A percentile compares a stretch with the other conserved stretches of the same genome.
Evolutionary conservation across 148 eudicot genomes (phyloP).

Genomic region (Heliamphora exappendiculata): DNA sequence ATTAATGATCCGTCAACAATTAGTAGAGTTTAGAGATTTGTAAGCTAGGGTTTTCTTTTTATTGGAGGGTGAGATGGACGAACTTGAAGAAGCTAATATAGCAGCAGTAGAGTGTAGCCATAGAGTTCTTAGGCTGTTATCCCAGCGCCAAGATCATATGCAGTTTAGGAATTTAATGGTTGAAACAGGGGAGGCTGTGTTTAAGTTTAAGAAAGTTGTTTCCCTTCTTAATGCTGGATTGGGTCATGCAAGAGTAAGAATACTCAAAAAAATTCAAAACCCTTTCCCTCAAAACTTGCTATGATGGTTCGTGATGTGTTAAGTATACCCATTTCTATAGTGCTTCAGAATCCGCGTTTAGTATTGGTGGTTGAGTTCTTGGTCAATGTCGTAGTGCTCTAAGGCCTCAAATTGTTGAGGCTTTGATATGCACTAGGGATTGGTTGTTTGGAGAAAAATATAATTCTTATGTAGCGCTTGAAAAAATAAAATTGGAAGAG

Average conservation of each 20-base stretch:
- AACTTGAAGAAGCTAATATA: slow-evolving; percentile 67
- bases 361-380: too few relatives aligned
- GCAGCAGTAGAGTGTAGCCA: slow-evolving; percentile 74
- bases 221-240: slow-evolving; percentile 50
- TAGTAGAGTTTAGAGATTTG: slow-evolving; percentile 8
- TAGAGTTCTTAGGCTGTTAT: slow-evolving; percentile 49
- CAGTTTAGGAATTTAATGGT: slow-evolving; percentile 34
- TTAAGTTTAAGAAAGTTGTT: slow-evolving; percentile 64
- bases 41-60: slow-evolving; percentile 5
- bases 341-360: too few relatives aligned
- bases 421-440: too few relatives aligned
- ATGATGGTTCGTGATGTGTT: too few relatives aligned
- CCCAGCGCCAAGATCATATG: slow-evolving; percentile 48
- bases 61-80: slow-evolving; percentile 59
- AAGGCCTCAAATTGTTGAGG: too few relatives aligned
- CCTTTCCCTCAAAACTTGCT: slow-evolving; percentile 40
- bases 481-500: too few relatives aligned
- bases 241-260: slow-evolving; percentile 81
- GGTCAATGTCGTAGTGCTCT: too few relatives aligned
- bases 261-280: slow-evolving; percentile 34
- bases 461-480: too few relatives aligned
- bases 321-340: too few relatives aligned
- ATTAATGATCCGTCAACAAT: slow-evolving; percentile 7
- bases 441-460: too few relatives aligned
- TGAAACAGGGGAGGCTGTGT: slow-evolving; percentile 63